Evolutionary conservation across 2,329 filamentous ascomycete genomes (phyloP).

Genomic region (Fusarium sp.): DNA sequence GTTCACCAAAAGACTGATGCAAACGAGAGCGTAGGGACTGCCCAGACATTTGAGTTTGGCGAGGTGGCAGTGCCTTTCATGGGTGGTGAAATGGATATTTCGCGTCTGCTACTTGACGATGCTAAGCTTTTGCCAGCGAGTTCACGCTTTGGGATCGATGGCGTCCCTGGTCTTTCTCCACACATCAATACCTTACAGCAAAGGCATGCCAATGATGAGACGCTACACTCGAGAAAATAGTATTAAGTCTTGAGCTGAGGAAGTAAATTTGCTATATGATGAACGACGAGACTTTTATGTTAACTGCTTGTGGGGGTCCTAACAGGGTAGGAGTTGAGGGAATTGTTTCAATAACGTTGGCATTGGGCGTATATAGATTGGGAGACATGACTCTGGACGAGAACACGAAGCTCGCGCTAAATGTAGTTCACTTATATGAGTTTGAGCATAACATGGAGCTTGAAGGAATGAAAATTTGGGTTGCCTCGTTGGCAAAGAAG

Average conservation of each 20-base stretch:
- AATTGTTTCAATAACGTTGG: slow-evolving; percentile 34
- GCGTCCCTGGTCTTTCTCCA: slow-evolving; percentile 43
- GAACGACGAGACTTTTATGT: slow-evolving; percentile 21
- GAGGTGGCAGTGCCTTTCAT: slow-evolving; percentile 56
- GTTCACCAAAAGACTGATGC: slow-evolving; percentile 51
- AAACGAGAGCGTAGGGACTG: slow-evolving; percentile 42
- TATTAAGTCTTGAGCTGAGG: not conserved
- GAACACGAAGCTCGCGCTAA: slow-evolving; percentile 41
- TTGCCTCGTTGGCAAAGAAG: slow-evolving; percentile 39
- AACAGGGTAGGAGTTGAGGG: slow-evolving; percentile 42
- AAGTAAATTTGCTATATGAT: slow-evolving; percentile 2
- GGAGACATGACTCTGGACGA: slow-evolving; percentile 19
- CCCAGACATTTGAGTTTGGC: slow-evolving; percentile 58
- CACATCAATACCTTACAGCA: slow-evolving; percentile 34
- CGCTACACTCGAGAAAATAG: slow-evolving; percentile 31
- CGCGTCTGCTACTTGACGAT: slow-evolving; percentile 69
- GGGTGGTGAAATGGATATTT: slow-evolving; percentile 72
- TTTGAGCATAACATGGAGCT: slow-evolving; percentile 31
- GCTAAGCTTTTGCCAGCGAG: slow-evolving; percentile 49
- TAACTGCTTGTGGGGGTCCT: slow-evolving; percentile 33
- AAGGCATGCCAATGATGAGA: slow-evolving; percentile 31
- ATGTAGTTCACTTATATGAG: slow-evolving; percentile 28
- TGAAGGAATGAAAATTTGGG: slow-evolving; percentile 31
- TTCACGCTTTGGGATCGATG: slow-evolving; percentile 47
- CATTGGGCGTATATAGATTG: slow-evolving; percentile 43